A percentile compares a stretch with the other conserved stretches of the same genome.
These are phyloP conservation scores for Wilcoxina mikolae DNA, from an alignment of 495 filamentous ascomycete genomes.

Conservation along the genomic window DNA sequence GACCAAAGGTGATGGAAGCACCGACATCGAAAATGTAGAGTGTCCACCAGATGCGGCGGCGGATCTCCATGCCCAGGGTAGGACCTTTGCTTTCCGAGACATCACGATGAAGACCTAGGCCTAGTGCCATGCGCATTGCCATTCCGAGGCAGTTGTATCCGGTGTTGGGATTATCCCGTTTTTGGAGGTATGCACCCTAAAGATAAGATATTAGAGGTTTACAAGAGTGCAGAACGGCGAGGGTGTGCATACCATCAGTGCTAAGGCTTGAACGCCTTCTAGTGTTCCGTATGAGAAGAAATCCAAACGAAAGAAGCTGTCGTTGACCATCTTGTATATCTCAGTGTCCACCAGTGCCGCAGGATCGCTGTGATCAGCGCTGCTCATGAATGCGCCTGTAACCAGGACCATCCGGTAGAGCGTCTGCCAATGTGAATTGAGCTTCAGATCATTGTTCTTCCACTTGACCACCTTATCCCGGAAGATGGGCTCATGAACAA, in stretches of 20 bases:
- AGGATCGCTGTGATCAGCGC: conserved; percentile 30
- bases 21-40: conserved; percentile 31
- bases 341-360: conserved; percentile 38
- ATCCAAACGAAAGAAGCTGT: neutral
- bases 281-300: conserved; percentile 32
- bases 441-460: conserved; percentile 29
- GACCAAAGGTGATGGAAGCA: conserved; percentile 28
- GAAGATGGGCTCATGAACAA: conserved; percentile 40
- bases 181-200: conserved; percentile 42
- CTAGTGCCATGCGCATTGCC: conserved; percentile 35
- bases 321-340: conserved; percentile 28
- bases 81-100: conserved; percentile 12
- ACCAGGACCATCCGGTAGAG: conserved; percentile 39
- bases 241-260: conserved; percentile 32
- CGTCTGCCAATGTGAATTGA: conserved; percentile 39
- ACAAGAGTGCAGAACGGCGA: too few species aligned
- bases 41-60: conserved; percentile 30
- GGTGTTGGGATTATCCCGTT: conserved; percentile 42
- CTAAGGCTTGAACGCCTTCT: conserved; percentile 38
- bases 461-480: conserved; percentile 31
- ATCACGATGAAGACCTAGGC: conserved; percentile 35
- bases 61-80: conserved; percentile 24
- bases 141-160: conserved; percentile 38
- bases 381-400: conserved; percentile 39
- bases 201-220: conserved; percentile 11